Conservation (phyloP, 306 rosid species). For the Cicer cuneatum region DNA sequence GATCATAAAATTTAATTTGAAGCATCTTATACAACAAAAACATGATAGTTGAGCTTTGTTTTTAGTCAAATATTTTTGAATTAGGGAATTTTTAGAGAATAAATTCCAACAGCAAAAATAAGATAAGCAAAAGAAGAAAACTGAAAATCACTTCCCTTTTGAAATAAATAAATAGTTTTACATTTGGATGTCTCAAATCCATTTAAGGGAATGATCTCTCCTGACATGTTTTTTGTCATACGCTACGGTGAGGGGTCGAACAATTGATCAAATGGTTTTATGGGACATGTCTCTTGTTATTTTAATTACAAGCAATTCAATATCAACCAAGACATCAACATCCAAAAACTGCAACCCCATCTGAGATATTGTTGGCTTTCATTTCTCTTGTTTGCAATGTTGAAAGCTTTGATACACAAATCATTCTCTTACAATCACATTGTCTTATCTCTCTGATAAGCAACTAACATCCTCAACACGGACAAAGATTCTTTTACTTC, state of each 20-base stretch:
- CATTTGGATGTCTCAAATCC: slow-evolving; percentile 18
- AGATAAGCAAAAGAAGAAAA: background rate
- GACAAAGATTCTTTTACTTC: slow-evolving; percentile 41
- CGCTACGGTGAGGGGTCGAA: too few species aligned
- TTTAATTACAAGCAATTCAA: slow-evolving; percentile 30
- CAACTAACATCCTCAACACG: slow-evolving; percentile 31
- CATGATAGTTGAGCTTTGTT: background rate
- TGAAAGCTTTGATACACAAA: slow-evolving; percentile 29
- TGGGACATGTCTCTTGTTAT: background rate
- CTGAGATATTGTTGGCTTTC: slow-evolving; percentile 22
- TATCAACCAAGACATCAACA: background rate
- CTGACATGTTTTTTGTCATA: too few species aligned
- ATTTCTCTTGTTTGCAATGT: slow-evolving; percentile 29
- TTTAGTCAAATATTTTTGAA: background rate
- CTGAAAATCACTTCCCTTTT: background rate
- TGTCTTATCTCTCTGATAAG: slow-evolving; percentile 26
- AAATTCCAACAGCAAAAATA: background rate
- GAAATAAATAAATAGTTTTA: slow-evolving; percentile 12
- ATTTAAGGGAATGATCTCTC: too few species aligned
- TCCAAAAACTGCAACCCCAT: slow-evolving; percentile 2
- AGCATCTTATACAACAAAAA: background rate
- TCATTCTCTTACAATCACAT: background rate
- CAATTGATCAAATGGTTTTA: too few species aligned
- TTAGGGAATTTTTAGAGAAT: background rate
- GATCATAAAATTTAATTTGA: too few species aligned